A percentile compares a stretch with the other conserved stretches of the same genome.
phyloP scores from a whole-genome alignment of 306 rosid species.

The Sicyos edulis region DNA sequence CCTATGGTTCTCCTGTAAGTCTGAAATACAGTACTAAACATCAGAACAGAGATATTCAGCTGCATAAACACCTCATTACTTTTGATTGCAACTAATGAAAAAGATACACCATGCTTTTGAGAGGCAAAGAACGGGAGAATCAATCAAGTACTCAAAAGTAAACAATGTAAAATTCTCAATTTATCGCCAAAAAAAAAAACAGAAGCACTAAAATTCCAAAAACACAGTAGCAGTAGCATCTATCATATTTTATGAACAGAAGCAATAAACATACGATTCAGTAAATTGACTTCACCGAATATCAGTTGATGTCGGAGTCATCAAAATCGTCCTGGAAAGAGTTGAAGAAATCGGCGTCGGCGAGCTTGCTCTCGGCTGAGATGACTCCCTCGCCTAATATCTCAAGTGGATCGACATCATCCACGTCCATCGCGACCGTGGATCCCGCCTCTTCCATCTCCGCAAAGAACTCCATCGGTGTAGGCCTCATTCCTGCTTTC shows the following conservation, averaged over 20 bases:
- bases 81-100: conserved; percentile 2
- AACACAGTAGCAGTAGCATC: not conserved
- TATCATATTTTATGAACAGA: not conserved
- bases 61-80: not conserved
- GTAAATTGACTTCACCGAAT: not conserved
- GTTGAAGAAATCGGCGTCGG: conserved; percentile 81
- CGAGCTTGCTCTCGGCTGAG: conserved; percentile 56
- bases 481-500: conserved; percentile 36
- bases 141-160: conserved; percentile 3
- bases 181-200: not conserved
- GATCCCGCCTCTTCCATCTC: conserved; percentile 82
- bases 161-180: not conserved
- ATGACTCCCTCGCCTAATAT: conserved; percentile 54
- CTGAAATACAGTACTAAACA: too few species aligned
- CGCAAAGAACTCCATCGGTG: conserved; percentile 59
- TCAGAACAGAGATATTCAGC: not conserved
- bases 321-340: conserved; percentile 72
- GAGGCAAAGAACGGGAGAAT: not conserved
- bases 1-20: too few species aligned
- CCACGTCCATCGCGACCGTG: conserved; percentile 87
- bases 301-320: conserved; percentile 62
- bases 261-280: not conserved
- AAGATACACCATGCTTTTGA: conserved; percentile 3
- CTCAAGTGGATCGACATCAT: conserved; percentile 69
- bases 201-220: not conserved